These are phyloP conservation scores for Isoetes taiwanensis DNA, from an alignment of 75 land plant genomes.

Conservation along the genomic window DNA sequence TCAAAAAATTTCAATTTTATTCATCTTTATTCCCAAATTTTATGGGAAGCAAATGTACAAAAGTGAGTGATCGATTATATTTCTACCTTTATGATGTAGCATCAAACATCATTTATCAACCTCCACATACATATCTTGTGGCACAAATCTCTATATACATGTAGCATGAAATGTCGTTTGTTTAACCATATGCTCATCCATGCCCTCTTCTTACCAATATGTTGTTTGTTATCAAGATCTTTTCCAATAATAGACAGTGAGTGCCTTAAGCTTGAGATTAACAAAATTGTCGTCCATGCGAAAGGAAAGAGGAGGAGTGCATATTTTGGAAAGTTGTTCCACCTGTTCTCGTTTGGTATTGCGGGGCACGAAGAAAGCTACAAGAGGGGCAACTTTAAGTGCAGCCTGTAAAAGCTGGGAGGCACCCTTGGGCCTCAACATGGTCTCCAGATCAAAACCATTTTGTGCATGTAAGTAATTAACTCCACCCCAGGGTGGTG, in stretches of 20 bases:
- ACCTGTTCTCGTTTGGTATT: constrained; percentile 34
- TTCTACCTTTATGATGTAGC: no score
- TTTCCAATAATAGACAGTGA: constrained; percentile 39
- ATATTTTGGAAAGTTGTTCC: constrained; percentile 30
- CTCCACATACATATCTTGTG: no score
- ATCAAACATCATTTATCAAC: no score
- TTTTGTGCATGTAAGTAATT: constrained; percentile 43
- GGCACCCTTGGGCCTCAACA: constrained; percentile 72
- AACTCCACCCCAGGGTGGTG: constrained; percentile 96
- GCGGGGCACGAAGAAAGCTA: constrained; percentile 36
- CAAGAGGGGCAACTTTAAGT: constrained; percentile 27
- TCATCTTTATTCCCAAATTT: no score
- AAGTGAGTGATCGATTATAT: no score
- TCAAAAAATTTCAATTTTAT: no score
- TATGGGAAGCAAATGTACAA: no score
- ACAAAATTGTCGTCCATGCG: constrained; percentile 41
- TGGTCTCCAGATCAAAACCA: constrained; percentile 45
- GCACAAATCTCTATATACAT: no score
- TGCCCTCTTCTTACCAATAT: no score
- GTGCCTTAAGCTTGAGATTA: constrained; percentile 19
- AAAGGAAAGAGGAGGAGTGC: constrained; percentile 23
- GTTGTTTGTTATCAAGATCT: no score
- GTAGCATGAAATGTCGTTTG: no score
- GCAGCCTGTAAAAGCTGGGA: constrained; percentile 20
- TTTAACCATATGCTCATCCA: no score